A percentile compares a stretch with the other conserved stretches of the same genome.
Conservation (phyloP, 371 early-diverging fungal species). For the Rhizopus stolonifer region DNA sequence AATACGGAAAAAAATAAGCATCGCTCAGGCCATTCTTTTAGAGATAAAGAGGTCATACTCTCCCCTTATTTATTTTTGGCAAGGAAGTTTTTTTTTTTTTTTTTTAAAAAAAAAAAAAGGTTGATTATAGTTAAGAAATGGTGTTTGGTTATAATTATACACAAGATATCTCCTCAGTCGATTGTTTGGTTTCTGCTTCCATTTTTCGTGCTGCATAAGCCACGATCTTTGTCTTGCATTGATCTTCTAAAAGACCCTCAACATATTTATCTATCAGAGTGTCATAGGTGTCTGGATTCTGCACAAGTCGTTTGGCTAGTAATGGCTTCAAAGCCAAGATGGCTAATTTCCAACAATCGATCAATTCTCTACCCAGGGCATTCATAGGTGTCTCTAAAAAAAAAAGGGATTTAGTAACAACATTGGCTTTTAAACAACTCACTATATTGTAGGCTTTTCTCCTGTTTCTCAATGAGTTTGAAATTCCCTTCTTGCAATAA, state of each 20-base stretch:
- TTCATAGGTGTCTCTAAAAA: slow-evolving; percentile 22
- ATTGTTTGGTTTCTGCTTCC: no score
- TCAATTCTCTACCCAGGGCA: slow-evolving; percentile 40
- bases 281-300: slow-evolving; percentile 26
- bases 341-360: slow-evolving; percentile 41
- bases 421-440: neutral
- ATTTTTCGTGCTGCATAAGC: slow-evolving; percentile 29
- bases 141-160: no score
- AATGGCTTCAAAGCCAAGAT: slow-evolving; percentile 36
- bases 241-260: slow-evolving; percentile 32
- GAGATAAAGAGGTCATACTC: no score
- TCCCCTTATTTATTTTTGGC: no score
- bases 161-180: no score
- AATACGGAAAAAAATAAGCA: no score
- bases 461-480: slow-evolving; percentile 23
- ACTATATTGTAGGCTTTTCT: slow-evolving; percentile 27
- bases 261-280: slow-evolving; percentile 30
- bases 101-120: no score
- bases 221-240: slow-evolving; percentile 33
- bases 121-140: no score
- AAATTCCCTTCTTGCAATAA: slow-evolving; percentile 25
- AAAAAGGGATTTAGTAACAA: neutral
- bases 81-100: no score
- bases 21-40: no score
- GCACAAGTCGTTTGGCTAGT: slow-evolving; percentile 23